These are phyloP conservation scores for Silene coronaria DNA, from an alignment of 179 eudicot species.

Conservation along the genomic window DNA sequence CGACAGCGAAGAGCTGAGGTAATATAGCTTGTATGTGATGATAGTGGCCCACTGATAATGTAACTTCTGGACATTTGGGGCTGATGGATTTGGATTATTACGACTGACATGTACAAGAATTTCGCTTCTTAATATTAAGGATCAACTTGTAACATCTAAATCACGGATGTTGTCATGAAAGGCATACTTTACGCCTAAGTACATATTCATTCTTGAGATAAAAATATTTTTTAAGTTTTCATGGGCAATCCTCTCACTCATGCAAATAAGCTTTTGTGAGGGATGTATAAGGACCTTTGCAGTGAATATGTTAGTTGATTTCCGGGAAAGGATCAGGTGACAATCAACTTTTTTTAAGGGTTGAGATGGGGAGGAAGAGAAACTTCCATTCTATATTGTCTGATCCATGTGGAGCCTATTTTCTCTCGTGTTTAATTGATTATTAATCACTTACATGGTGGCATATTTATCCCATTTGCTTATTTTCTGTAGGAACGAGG, in stretches of 20 bases:
- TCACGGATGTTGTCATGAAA: background rate
- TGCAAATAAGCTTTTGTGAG: background rate
- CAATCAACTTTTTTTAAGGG: background rate
- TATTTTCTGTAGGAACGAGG: slow-evolving; percentile 65
- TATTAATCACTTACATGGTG: background rate
- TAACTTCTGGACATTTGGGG: background rate
- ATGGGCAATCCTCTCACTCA: background rate
- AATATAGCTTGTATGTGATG: background rate
- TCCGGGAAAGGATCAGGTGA: background rate
- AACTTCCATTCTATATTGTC: background rate
- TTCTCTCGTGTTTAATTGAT: background rate
- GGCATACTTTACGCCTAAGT: background rate
- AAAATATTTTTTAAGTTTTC: background rate
- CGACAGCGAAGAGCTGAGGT: background rate
- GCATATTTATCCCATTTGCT: slow-evolving; percentile 11
- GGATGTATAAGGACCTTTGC: background rate
- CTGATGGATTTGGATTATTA: background rate
- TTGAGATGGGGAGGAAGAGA: background rate
- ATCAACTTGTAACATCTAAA: background rate
- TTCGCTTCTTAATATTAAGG: background rate
- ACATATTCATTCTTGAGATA: background rate
- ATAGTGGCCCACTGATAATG: background rate
- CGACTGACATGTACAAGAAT: background rate
- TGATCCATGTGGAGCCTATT: background rate
- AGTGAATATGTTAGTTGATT: background rate